Base-by-base conservation (phyloP, 441 rosid genomes). In the Mallotus repandus region DNA sequence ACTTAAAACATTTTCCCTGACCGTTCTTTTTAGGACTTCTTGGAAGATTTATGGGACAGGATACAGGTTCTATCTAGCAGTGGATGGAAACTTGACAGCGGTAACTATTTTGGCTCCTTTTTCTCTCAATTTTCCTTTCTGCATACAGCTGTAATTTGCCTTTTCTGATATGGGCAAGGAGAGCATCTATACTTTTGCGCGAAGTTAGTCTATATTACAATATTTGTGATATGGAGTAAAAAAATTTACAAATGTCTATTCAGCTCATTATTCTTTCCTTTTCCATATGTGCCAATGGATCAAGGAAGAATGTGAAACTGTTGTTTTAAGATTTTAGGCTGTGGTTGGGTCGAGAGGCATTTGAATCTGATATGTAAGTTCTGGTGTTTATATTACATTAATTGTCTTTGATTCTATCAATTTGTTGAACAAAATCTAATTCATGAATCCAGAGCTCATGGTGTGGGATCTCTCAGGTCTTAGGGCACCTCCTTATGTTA, bases 21-120 rank as follows among this genome's bases (percentile, higher is more conserved):
- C 15, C 72, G 49, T 75, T 64, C 77, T 55, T 22, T 70, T 78
- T 86, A 96, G 99, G 98, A 96, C 80, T 92, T 94, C 76, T 83
- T 96, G 91, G 99, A 96, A 87, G 99, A 92, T 85, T 80, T 96
- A 59, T 94, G 91, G 95, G 89, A 66, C 72, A 86, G 94, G 69
- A 85, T 89, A 82, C 97, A 94, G 81, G 82, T 74, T 71, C 84
- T 90, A 63, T 92, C 93, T 73, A 84, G 81, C 77, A 89, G 81
- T 82, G 98, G 93, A 79, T 96, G 99, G 99, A 96, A 91, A 82
- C 80, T 92, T 77, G 96, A 91, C 43, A 96, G 99, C 80, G 98
- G 98, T 94, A 86, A 79, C 66, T 79, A 49, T 70, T 63, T 74
- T 61, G 35, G 55, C n/a, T 78, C 50, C 32, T 54, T 49, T 25